Evolutionary conservation across 495 filamentous ascomycete genomes (phyloP).

Genomic region (Aspergillus ostianus): DNA sequence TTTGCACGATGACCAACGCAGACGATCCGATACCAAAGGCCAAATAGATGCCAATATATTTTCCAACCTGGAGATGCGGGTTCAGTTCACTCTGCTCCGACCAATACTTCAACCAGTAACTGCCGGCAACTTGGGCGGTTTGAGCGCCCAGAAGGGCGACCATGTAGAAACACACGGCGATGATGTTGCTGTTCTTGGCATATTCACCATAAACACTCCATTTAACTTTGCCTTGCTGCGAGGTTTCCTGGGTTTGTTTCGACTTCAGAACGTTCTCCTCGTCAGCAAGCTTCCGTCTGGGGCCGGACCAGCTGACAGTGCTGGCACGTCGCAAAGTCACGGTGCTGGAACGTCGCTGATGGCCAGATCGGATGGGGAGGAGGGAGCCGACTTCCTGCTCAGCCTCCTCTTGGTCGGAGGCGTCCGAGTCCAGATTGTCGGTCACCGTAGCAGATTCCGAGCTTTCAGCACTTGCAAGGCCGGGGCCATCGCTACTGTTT

Average conservation of each 20-base stretch:
- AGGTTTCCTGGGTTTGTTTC: constrained; percentile 80
- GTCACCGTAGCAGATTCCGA: constrained; percentile 54
- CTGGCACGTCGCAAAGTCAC: constrained; percentile 84
- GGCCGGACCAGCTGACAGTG: constrained; percentile 83
- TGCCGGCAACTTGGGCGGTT: constrained; percentile 75
- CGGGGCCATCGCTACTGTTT: constrained; percentile 44
- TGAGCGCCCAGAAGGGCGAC: constrained; percentile 75
- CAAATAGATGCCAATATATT: constrained; percentile 93
- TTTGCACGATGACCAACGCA: constrained; percentile 83
- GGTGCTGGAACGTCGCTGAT: constrained; percentile 62
- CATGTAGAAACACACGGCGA: constrained; percentile 80
- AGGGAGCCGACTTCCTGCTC: constrained; percentile 68
- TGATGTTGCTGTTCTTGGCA: constrained; percentile 87
- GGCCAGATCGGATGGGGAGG: constrained; percentile 64
- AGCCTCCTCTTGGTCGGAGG: constrained; percentile 64
- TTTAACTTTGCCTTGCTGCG: constrained; percentile 94
- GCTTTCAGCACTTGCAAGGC: constrained; percentile 47
- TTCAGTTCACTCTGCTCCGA: constrained; percentile 69
- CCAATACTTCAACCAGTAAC: constrained; percentile 92
- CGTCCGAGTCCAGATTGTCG: constrained; percentile 50
- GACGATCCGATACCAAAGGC: constrained; percentile 90
- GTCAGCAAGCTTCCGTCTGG: constrained; percentile 77
- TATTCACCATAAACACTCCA: constrained; percentile 90
- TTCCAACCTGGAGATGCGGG: constrained; percentile 72
- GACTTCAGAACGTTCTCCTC: constrained; percentile 78